Conservation (phyloP, 768 basidiomycete genomes). For the Dioszegia crocea region DNA sequence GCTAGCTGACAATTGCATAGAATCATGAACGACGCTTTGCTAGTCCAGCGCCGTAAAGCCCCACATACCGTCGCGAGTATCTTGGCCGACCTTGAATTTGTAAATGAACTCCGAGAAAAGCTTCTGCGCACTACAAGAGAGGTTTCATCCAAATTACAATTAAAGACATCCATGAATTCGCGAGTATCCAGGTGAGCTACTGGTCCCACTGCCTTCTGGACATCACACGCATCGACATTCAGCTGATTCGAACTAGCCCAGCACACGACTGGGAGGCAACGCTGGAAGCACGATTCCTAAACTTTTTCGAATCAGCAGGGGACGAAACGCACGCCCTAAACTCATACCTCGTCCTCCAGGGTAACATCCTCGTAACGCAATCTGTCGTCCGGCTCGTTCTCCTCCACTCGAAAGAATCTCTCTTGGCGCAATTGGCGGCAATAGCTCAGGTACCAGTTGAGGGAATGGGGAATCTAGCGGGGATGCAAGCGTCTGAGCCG, state of each 20-base stretch:
- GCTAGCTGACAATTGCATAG: constrained; percentile 4
- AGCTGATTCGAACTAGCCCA: constrained; percentile 17
- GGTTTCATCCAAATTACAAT: constrained; percentile 21
- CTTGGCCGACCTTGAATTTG: constrained; percentile 29
- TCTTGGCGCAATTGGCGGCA: constrained; percentile 32
- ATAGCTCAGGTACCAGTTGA: constrained; percentile 30
- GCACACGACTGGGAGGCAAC: constrained; percentile 33
- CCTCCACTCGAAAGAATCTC: constrained; percentile 36
- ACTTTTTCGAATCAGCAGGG: constrained; percentile 28
- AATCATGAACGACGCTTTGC: constrained; percentile 33
- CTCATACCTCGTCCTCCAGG: constrained; percentile 39
- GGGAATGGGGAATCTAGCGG: constrained; percentile 16
- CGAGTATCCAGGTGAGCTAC: constrained; percentile 22
- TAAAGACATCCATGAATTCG: constrained; percentile 25
- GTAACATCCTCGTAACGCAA: constrained; percentile 46
- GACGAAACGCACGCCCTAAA: constrained; percentile 31
- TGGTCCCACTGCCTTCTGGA: not conserved
- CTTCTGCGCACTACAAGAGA: constrained; percentile 24
- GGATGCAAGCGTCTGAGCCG: constrained; percentile 14
- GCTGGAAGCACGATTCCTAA: constrained; percentile 28
- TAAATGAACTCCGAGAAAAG: constrained; percentile 32
- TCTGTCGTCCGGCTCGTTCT: constrained; percentile 43
- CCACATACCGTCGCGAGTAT: constrained; percentile 31
- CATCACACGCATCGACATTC: no score
- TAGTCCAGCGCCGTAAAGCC: constrained; percentile 31